phyloP scores from a whole-genome alignment of 192 early-diverging fungal genomes.

The Coemansia sp. region DNA sequence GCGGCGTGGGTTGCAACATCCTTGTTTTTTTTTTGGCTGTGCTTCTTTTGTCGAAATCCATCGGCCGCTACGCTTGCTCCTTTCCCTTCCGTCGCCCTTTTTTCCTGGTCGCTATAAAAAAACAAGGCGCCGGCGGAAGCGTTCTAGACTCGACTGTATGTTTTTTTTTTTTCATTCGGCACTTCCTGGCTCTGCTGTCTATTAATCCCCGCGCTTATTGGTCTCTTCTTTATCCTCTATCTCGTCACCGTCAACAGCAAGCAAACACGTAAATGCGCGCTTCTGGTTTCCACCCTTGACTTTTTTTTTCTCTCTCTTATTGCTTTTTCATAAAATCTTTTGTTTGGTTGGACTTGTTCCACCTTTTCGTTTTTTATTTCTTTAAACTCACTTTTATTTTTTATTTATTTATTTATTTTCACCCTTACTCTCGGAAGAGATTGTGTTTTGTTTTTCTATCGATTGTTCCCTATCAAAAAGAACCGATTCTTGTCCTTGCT shows the following conservation, averaged over 20 bases:
- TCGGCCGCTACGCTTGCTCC: background rate
- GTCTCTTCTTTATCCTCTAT: background rate
- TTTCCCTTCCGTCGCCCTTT: background rate
- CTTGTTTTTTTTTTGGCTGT: background rate
- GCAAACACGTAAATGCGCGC: slow-evolving; percentile 1
- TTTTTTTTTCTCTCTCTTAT: background rate
- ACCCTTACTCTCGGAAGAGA: background rate
- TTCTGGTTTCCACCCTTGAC: background rate
- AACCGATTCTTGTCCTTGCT: background rate
- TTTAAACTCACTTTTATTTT: slow-evolving; percentile 1
- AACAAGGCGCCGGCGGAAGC: background rate
- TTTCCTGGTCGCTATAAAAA: background rate
- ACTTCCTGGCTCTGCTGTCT: background rate
- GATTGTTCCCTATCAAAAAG: background rate
- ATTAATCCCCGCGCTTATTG: background rate
- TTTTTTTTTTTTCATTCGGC: background rate
- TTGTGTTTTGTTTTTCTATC: background rate
- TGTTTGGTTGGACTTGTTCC: background rate
- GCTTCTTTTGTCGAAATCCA: background rate
- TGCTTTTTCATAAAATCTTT: background rate
- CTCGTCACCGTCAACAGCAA: background rate
- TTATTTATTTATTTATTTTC: background rate
- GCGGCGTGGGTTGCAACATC: background rate
- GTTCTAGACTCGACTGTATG: background rate
- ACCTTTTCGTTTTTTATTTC: background rate